These are phyloP conservation scores for Backusella morwellensis DNA, from an alignment of 192 early-diverging fungal genomes.

Conservation along the genomic window DNA sequence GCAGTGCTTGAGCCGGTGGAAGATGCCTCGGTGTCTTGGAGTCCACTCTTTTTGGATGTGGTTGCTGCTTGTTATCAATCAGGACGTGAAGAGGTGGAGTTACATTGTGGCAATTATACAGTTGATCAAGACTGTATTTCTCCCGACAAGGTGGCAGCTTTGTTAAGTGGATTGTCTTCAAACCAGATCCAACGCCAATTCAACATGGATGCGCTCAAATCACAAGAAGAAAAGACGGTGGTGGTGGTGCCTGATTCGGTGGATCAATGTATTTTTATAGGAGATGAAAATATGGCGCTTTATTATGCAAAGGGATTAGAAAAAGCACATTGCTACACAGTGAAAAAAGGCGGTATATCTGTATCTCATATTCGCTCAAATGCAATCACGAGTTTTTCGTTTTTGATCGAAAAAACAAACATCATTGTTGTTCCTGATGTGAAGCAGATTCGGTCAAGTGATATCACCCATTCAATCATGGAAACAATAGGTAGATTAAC, in stretches of 20 bases:
- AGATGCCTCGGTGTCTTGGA: conserved; percentile 62
- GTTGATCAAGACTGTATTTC: conserved; percentile 20
- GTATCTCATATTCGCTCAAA: not conserved
- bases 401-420: not conserved
- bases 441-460: not conserved
- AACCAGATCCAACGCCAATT: conserved; percentile 18
- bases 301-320: not conserved
- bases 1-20: conserved; percentile 62
- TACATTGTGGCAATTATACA: conserved; percentile 46
- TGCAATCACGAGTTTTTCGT: not conserved
- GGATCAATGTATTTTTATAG: not conserved
- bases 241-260: not conserved
- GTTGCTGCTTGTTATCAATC: conserved; percentile 61
- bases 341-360: not conserved
- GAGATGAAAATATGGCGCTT: not conserved
- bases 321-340: not conserved
- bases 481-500: not conserved
- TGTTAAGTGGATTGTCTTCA: not conserved
- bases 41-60: conserved; percentile 82
- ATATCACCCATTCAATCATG: not conserved
- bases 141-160: conserved; percentile 9
- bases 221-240: not conserved
- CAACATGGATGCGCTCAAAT: not conserved
- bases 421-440: not conserved
- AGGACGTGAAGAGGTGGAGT: conserved; percentile 23